Percentiles rank a stretch among this genome's conserved stretches.
Evolutionary conservation across 164 flowering plant genomes (phyloP).

Genomic region (Chimonanthus salicifolius): DNA sequence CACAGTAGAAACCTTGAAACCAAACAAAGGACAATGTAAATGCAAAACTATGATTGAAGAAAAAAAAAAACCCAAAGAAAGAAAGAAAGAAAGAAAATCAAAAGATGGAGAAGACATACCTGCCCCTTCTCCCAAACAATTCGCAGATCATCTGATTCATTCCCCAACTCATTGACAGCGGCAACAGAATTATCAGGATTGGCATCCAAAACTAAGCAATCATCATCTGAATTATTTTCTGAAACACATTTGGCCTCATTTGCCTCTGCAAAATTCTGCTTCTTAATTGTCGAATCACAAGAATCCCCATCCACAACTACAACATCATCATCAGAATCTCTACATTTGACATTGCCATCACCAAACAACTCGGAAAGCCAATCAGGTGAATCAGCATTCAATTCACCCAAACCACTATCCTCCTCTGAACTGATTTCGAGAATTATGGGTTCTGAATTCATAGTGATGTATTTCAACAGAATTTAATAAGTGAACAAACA

Average conservation of each 20-base stretch:
- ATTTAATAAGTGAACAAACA: no score
- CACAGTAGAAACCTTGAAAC: background rate
- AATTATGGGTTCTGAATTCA: background rate
- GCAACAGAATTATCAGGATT: conserved; percentile 55
- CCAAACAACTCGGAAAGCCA: conserved; percentile 36
- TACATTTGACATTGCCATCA: conserved; percentile 7
- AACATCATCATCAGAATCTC: conserved; percentile 38
- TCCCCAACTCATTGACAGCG: conserved; percentile 12
- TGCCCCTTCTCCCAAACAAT: conserved; percentile 63
- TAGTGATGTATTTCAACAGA: background rate
- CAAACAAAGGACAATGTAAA: background rate
- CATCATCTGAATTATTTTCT: conserved; percentile 41
- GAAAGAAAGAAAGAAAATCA: background rate
- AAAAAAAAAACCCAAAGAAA: background rate
- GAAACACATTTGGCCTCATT: conserved; percentile 4
- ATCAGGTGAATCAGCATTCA: conserved; percentile 13
- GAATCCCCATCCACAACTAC: conserved; percentile 24
- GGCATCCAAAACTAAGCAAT: conserved; percentile 62
- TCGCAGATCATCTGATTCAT: conserved; percentile 46
- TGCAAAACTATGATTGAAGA: background rate
- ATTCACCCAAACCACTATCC: conserved; percentile 11
- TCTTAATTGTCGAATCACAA: background rate
- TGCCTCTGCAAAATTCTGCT: conserved; percentile 6
- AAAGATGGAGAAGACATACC: conserved; percentile 26
- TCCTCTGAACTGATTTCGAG: conserved; percentile 22